Evolutionary conservation across 176 grass and related monocot species (phyloP).

Genomic region (Musa beccarii): DNA sequence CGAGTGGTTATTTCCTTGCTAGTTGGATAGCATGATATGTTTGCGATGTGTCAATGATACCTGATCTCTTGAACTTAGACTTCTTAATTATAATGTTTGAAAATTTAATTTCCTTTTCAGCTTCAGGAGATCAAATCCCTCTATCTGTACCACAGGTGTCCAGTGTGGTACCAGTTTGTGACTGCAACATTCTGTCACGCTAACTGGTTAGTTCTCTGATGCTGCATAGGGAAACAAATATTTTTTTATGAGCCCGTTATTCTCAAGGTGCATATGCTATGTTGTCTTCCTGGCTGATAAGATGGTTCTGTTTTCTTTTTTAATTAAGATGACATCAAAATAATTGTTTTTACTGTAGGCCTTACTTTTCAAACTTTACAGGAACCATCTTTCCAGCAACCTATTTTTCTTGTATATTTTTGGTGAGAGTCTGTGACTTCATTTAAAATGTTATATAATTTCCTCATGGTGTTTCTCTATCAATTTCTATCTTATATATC

Average conservation of each 20-base stretch:
- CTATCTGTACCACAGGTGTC: conserved; percentile 72
- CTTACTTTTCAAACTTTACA: conserved; percentile 41
- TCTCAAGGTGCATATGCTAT: not conserved
- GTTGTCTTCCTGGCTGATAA: not conserved
- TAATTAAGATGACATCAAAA: conserved; percentile 7
- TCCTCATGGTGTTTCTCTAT: conserved; percentile 8
- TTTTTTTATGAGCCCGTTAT: not conserved
- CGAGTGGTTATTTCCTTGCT: not conserved
- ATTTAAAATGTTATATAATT: conserved; percentile 15
- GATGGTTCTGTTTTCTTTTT: conserved; percentile 5
- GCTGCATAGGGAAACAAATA: not conserved
- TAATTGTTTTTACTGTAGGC: conserved; percentile 14
- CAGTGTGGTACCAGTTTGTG: conserved; percentile 87
- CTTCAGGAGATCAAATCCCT: conserved; percentile 50
- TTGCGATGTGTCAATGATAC: not conserved
- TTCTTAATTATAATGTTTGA: not conserved
- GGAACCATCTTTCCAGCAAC: conserved; percentile 98
- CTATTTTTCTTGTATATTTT: conserved; percentile 99
- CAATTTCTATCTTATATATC: not conserved
- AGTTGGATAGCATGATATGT: not conserved
- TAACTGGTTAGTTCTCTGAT: conserved; percentile 57
- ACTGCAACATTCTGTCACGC: conserved; percentile 97
- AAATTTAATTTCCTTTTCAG: conserved; percentile 38
- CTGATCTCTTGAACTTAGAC: not conserved
- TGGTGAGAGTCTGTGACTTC: conserved; percentile 60